phyloP scores from a whole-genome alignment of 78 protist genomes.

The Pigoraptor vietnamica region DNA sequence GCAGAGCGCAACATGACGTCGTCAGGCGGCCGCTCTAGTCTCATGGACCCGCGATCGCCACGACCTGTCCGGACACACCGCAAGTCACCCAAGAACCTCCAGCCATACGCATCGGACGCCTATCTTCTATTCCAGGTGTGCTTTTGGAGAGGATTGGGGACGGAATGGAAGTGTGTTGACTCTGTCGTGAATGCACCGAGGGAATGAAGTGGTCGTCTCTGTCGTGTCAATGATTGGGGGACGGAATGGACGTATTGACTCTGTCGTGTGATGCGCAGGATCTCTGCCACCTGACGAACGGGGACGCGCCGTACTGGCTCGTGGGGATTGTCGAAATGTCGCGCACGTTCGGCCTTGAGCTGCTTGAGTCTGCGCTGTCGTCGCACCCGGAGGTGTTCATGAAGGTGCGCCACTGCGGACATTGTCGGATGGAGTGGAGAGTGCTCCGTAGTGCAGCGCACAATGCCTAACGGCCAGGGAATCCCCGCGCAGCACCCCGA shows the following conservation, averaged over 20 bases:
- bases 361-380: slow-evolving; percentile 7
- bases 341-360: slow-evolving; percentile 18
- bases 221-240: not conserved
- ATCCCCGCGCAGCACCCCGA: not conserved
- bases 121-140: slow-evolving; percentile 12
- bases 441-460: no score
- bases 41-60: not conserved
- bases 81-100: not conserved
- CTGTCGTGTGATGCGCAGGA: not conserved
- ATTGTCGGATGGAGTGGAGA: no score
- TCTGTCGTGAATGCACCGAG: not conserved
- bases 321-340: slow-evolving; percentile 14
- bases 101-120: slow-evolving; percentile 5
- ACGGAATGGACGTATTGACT: no score
- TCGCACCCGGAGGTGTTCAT: not conserved
- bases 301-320: slow-evolving; percentile 10
- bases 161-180: not conserved
- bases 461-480: not conserved
- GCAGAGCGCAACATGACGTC: not conserved
- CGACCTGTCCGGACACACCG: not conserved
- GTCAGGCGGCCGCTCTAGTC: not conserved
- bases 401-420: no score
- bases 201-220: no score
- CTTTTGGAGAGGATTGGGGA: not conserved
- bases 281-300: slow-evolving; percentile 22